Evolutionary conservation across 2,329 filamentous ascomycete species (phyloP).

Genomic region (Ceratocystis variospora): DNA sequence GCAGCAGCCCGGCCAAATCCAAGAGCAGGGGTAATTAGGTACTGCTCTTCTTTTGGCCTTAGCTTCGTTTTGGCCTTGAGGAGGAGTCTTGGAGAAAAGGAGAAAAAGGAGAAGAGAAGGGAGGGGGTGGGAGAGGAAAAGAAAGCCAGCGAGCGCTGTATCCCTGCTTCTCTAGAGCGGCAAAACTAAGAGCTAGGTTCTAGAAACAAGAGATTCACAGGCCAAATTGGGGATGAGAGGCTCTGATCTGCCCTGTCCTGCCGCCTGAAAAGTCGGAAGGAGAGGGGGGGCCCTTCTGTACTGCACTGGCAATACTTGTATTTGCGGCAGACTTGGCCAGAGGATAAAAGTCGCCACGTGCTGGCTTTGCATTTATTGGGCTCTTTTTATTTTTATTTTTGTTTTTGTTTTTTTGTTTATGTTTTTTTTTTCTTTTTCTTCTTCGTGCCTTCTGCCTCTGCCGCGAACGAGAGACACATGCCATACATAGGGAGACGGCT

Average conservation of each 20-base stretch:
- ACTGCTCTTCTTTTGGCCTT: background rate
- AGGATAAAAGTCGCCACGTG: background rate
- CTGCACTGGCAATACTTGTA: background rate
- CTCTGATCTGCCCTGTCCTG: background rate
- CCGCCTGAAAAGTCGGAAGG: background rate
- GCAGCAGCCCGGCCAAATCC: background rate
- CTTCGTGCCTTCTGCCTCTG: background rate
- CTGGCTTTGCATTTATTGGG: background rate
- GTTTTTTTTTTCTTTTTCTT: too few species aligned
- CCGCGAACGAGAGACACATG: background rate
- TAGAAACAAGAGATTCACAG: background rate
- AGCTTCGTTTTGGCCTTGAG: constrained; percentile 7
- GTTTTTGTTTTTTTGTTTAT: too few species aligned
- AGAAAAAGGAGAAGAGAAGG: background rate
- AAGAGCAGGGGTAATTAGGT: background rate
- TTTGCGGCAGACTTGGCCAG: background rate
- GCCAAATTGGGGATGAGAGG: background rate
- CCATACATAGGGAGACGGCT: background rate
- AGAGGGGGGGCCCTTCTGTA: background rate
- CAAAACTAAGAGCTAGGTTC: background rate
- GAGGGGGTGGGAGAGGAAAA: background rate
- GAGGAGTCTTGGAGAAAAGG: background rate
- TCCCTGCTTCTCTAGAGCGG: background rate
- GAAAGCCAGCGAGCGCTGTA: background rate
- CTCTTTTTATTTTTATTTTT: too few species aligned